These are phyloP conservation scores for Protoeuglena noctilucae DNA, from an alignment of 139 green algal genomes.

Conservation along the genomic window DNA sequence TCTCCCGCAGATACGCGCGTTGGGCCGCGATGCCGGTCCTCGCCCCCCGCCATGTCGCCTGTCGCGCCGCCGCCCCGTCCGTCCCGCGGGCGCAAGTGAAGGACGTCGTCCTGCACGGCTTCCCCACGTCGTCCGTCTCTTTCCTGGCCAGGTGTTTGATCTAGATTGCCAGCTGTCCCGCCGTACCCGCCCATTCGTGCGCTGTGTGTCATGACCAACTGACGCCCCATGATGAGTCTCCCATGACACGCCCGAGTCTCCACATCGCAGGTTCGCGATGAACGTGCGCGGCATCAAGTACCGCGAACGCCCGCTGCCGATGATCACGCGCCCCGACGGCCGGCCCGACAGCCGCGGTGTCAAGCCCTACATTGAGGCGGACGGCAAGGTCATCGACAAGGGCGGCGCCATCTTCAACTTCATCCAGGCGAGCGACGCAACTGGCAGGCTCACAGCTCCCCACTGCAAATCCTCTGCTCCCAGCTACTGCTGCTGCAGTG, in stretches of 20 bases:
- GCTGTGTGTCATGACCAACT: neutral
- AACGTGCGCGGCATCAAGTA: neutral
- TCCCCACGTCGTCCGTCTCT: neutral
- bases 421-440: too few species aligned
- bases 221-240: too few species aligned
- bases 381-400: neutral
- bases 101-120: neutral
- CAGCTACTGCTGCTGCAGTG: too few species aligned
- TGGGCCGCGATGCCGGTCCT: too few species aligned
- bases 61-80: too few species aligned
- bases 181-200: neutral
- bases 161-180: too few species aligned
- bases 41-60: too few species aligned
- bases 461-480: too few species aligned
- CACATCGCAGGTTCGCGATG: neutral
- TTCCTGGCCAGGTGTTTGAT: neutral
- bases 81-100: too few species aligned
- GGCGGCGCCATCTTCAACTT: neutral
- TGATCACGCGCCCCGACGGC: neutral
- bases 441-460: too few species aligned
- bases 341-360: neutral
- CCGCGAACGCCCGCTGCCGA: neutral
- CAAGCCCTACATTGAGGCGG: neutral
- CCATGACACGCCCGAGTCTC: too few species aligned
- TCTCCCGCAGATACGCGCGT: too few species aligned